Evolutionary conservation across 2,329 filamentous ascomycete genomes (phyloP).

Genomic region (Sclerotinia subarctica): DNA sequence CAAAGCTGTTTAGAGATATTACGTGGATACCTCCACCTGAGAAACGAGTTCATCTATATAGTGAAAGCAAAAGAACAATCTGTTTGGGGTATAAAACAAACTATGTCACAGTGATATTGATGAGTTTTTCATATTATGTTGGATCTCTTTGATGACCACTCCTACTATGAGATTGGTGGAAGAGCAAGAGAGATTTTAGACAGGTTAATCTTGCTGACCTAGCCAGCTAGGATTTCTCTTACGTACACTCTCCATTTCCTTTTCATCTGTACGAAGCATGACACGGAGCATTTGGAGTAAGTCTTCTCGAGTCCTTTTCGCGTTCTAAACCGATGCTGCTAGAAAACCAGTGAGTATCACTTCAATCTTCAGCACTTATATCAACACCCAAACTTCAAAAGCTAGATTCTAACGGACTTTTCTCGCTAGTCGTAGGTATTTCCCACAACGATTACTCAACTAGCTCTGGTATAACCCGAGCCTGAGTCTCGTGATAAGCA

Average conservation of each 20-base stretch:
- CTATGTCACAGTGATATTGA: not conserved
- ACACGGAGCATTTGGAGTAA: not conserved
- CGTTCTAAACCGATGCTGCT: not conserved
- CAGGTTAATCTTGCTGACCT: not conserved
- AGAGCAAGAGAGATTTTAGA: not conserved
- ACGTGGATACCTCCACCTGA: too few species aligned
- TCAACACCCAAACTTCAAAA: not conserved
- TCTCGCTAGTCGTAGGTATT: not conserved
- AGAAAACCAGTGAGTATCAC: not conserved
- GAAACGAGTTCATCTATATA: not conserved
- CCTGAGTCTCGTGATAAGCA: slow-evolving; percentile 3
- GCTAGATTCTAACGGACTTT: too few species aligned
- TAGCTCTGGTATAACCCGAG: not conserved
- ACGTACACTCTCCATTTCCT: not conserved
- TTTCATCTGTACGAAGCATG: not conserved
- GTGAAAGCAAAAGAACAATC: not conserved
- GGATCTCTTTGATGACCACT: not conserved
- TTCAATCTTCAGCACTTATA: not conserved
- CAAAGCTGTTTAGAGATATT: not conserved
- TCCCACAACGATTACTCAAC: not conserved
- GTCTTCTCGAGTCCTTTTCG: not conserved
- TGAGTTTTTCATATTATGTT: not conserved
- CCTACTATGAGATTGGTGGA: not conserved
- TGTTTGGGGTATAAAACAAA: not conserved
- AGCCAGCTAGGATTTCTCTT: not conserved